Evolutionary conservation across 2,329 filamentous ascomycete species (phyloP).

Genomic region (Alternaria postmessia): DNA sequence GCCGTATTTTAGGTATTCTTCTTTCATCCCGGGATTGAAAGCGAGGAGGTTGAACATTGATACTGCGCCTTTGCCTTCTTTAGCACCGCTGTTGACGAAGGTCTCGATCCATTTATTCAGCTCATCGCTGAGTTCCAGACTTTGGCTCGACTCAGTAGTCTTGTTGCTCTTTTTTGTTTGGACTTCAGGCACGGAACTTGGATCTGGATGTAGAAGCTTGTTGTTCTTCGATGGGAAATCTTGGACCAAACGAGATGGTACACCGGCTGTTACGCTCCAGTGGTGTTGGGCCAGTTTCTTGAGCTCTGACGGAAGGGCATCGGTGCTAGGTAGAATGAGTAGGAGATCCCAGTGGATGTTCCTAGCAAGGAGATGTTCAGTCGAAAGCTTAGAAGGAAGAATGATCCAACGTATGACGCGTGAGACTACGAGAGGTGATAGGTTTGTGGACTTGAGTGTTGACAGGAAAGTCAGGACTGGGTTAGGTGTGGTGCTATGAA

Average conservation of each 20-base stretch:
- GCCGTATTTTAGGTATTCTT: slow-evolving; percentile 66
- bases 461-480: slow-evolving; percentile 53
- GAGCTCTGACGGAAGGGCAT: slow-evolving; percentile 38
- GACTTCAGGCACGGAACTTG: slow-evolving; percentile 46
- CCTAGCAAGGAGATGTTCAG: slow-evolving; percentile 51
- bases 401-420: slow-evolving; percentile 61
- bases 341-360: slow-evolving; percentile 59
- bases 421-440: slow-evolving; percentile 55
- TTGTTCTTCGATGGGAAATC: slow-evolving; percentile 51
- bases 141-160: slow-evolving; percentile 26
- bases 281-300: slow-evolving; percentile 34
- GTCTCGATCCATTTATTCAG: slow-evolving; percentile 60
- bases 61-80: slow-evolving; percentile 55
- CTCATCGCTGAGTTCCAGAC: slow-evolving; percentile 63
- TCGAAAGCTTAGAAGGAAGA: slow-evolving; percentile 55
- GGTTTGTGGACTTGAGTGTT: slow-evolving; percentile 43
- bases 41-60: slow-evolving; percentile 71
- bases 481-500: slow-evolving; percentile 46
- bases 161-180: slow-evolving; percentile 31
- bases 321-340: slow-evolving; percentile 51
- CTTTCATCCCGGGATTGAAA: slow-evolving; percentile 62
- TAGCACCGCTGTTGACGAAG: slow-evolving; percentile 29
- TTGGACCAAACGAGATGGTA: slow-evolving; percentile 54
- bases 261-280: slow-evolving; percentile 53
- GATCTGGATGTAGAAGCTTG: slow-evolving; percentile 49